phyloP scores from a whole-genome alignment of 495 filamentous ascomycete species.

The Xylaria castorea region DNA sequence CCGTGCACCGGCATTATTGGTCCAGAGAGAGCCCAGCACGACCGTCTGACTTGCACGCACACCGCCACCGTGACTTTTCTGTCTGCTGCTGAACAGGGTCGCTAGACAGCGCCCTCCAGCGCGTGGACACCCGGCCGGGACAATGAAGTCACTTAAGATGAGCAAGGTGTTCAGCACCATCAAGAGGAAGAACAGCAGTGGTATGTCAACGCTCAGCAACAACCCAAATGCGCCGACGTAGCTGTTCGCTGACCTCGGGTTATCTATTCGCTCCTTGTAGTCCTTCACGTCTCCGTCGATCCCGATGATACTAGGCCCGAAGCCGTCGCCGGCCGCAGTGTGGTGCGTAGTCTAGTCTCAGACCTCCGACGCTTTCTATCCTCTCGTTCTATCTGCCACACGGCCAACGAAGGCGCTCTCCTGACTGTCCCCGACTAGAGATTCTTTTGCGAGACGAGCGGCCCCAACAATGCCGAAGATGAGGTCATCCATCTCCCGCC shows the following conservation, averaged over 20 bases:
- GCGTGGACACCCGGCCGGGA: background rate
- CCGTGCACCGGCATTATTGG: background rate
- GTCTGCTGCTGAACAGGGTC: background rate
- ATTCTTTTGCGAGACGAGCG: conserved; percentile 80
- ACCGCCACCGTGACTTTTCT: conserved; percentile 4
- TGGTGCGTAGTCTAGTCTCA: conserved; percentile 47
- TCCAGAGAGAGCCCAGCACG: background rate
- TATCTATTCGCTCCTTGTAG: conserved; percentile 9
- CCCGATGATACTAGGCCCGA: conserved; percentile 60
- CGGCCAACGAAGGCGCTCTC: conserved; percentile 15
- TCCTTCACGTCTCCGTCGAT: conserved; percentile 37
- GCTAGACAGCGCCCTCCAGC: conserved; percentile 1
- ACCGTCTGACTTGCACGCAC: background rate
- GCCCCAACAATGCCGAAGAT: conserved; percentile 70
- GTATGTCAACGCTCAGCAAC: conserved; percentile 36
- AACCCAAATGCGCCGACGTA: background rate
- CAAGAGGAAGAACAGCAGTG: conserved; percentile 48
- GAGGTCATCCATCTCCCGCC: conserved; percentile 92
- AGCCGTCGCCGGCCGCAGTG: conserved; percentile 59
- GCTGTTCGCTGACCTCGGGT: conserved; percentile 20
- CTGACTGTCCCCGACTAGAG: conserved; percentile 40
- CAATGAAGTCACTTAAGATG: conserved; percentile 61
- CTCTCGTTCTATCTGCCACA: conserved; percentile 1
- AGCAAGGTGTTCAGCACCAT: conserved; percentile 63
- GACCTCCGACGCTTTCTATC: background rate